Base-by-base conservation (phyloP, 2,329 filamentous ascomycete genomes). In the Cordyceps farinosa region DNA sequence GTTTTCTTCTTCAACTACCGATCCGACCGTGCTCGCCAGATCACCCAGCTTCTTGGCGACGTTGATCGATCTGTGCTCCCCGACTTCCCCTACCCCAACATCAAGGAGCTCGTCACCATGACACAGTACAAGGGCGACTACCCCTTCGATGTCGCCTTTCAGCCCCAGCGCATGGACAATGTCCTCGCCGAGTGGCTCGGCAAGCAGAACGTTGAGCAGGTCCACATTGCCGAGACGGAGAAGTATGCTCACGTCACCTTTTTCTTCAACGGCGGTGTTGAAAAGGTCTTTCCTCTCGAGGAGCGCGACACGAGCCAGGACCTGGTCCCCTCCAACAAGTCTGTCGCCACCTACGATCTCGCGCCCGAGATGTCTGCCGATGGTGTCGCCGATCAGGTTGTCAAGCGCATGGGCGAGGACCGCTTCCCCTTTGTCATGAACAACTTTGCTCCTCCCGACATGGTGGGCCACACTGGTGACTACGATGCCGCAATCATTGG, bases 1-100 rank as follows among this genome's bases (percentile, higher is more conserved):
- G 85, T 98, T 72, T 98, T 98, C 86, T 98, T 98, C 87, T 99
- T 99, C 90, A 99, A 99, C 87, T 99, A 99, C 85, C 92, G 95
- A 73, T 98, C 95, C 64, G 95, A 99, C 77, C 93, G 95, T 76
- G 94, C 94, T 60, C 91, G 95, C 70, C 95, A 99, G 78, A 90
- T 99, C 76, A 96, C 92, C 56, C 95, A 98, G 80, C 85, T 99
- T 51, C 82, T 99, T 62, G 95, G 95, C 70, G 90, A 90, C 76
- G 88, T 94, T 74, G 95, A 99, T 81, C 91, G 92, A 73, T 96
- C 92, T 30, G 92, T 93, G 62, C 86, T 86, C 69, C 91, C 93
- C 69, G 91, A 97, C 77, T 97, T 98, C 83, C 84, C 90, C 53
- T 98, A 93, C 82, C 95, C 95, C 70, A 92, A 96, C 81, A 88